These are phyloP conservation scores for Pezicula radicicola DNA, from an alignment of 2,329 filamentous ascomycete genomes.

Conservation along the genomic window DNA sequence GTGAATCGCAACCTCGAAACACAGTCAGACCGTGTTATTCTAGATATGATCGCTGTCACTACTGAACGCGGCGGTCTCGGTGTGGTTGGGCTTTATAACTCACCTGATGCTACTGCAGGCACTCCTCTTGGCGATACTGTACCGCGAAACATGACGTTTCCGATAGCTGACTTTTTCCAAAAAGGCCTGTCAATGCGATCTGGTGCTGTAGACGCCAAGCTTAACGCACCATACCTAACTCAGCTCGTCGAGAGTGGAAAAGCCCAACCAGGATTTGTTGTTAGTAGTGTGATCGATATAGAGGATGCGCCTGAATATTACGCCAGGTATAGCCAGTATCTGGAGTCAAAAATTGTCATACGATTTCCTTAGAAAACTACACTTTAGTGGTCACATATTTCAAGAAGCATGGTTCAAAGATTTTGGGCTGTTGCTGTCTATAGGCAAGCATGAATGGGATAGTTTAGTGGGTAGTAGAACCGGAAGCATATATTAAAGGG, in stretches of 20 bases:
- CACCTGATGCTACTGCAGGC: neutral
- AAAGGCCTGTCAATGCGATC: conserved; percentile 8
- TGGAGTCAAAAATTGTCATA: conserved; percentile 23
- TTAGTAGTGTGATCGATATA: conserved; percentile 14
- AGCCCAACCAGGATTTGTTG: conserved; percentile 14
- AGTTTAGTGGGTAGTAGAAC: too few relatives aligned
- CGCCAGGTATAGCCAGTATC: conserved; percentile 9
- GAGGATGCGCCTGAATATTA: conserved; percentile 21
- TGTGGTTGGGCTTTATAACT: conserved; percentile 21
- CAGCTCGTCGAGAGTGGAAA: conserved; percentile 13
- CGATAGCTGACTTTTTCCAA: conserved; percentile 8
- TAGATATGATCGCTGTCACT: conserved; percentile 26
- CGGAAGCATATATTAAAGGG: too few relatives aligned
- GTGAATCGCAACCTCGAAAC: conserved; percentile 13
- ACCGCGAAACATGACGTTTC: conserved; percentile 6
- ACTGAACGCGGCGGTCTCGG: conserved; percentile 26
- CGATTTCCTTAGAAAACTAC: conserved; percentile 1
- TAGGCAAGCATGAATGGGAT: too few relatives aligned
- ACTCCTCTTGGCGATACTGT: neutral
- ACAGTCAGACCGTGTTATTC: conserved; percentile 19
- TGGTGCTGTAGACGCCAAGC: conserved; percentile 13
- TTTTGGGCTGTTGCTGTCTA: too few relatives aligned
- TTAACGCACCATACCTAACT: conserved; percentile 8
- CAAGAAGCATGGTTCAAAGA: too few relatives aligned
- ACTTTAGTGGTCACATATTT: neutral